Evolutionary conservation across 1,284 basidiomycete species (phyloP).

Genomic region (Xanthoconium separans): DNA sequence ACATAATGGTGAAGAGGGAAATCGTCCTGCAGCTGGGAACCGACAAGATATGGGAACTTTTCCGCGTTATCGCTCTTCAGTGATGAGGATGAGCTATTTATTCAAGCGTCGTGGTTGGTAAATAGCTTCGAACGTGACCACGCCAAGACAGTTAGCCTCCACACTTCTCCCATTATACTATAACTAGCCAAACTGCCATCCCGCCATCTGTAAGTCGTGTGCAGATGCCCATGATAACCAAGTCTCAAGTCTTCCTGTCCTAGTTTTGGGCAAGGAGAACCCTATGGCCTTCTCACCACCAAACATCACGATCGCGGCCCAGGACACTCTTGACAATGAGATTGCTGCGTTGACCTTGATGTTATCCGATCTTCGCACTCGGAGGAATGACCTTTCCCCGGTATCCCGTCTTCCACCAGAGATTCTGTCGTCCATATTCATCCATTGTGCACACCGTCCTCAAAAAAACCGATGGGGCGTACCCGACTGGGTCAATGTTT

Average conservation of each 20-base stretch:
- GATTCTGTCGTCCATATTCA: constrained; percentile 28
- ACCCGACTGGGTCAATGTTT: constrained; percentile 27
- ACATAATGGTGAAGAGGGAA: constrained; percentile 8
- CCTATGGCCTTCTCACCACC: neutral
- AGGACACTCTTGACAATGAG: constrained; percentile 34
- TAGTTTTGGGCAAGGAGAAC: neutral
- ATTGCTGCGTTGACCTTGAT: constrained; percentile 30
- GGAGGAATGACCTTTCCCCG: constrained; percentile 33
- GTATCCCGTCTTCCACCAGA: constrained; percentile 34
- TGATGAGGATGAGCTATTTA: no score
- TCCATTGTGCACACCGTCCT: constrained; percentile 13
- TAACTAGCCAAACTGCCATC: neutral
- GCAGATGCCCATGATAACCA: no score
- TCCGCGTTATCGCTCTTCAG: neutral
- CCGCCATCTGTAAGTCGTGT: neutral
- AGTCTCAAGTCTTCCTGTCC: neutral
- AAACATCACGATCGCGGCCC: constrained; percentile 1
- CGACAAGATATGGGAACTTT: neutral
- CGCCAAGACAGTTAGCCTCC: no score
- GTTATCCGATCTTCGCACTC: constrained; percentile 30
- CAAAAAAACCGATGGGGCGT: neutral
- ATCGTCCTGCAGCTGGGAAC: neutral
- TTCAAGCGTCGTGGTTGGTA: no score
- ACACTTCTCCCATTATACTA: no score
- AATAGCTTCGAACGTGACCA: no score